Base-by-base conservation (phyloP, 2,329 filamentous ascomycete genomes). In the Neofusicoccum parvum region DNA sequence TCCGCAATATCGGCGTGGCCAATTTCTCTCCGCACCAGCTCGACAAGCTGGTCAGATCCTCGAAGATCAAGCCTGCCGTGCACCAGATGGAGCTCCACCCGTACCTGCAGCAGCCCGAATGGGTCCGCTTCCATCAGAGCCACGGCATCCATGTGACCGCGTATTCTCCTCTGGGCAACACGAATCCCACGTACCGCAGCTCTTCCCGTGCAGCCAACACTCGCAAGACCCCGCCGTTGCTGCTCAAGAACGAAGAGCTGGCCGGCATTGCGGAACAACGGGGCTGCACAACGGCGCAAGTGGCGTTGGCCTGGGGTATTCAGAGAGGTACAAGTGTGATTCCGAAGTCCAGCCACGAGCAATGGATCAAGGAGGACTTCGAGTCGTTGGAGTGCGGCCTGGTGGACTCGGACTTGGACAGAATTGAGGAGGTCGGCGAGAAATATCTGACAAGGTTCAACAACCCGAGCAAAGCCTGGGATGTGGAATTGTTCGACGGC, bases 71-170 rank as follows among this genome's bases (percentile, higher is more conserved):
- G 3, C 92, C 92, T 0, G 88, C 86, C 6, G 85, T 91, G 68
- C 94, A 94, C 80, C 91, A 95, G 82, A 90, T 94, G 73, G 91
- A 94, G 80, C 88, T 86, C 72, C 90, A 95, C 77, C 90, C 91
- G 0, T 92, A 92, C 51, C 77, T 87, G 14, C 85, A 83, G 41
- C 86, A 87, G 70, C 75, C 80, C 65, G 81, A 84, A 63, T 82
- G 83, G 69, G 74, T 85, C 34, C 77, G 82, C 58, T 84, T 81
- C 71, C 85, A 84, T 72, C 78, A 80, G 54, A 70, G 78, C 36
- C 81, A 81, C 69, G 80, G 80, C 20, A 86, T 86, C 64, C 79
- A 81, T 65, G 77, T 86, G 53, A 85, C 83, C 5, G 83, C 83
- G 10, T 87, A 86, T 73, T 82, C 75, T 36, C 80, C 79, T 2